Base-by-base conservation (phyloP, 1,139 yeast species). In the Saccharomyces uvarum region DNA sequence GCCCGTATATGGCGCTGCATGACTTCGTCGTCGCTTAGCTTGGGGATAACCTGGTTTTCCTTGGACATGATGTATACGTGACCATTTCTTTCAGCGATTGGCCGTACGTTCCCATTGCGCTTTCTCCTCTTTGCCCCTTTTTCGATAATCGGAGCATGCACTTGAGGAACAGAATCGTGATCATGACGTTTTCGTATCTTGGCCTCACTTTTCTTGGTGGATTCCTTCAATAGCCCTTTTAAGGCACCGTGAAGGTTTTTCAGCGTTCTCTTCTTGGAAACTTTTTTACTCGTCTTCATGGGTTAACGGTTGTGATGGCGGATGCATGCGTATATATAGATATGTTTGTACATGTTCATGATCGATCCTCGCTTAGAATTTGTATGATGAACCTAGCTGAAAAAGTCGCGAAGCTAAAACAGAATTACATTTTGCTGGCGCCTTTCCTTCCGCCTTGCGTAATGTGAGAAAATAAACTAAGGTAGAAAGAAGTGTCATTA, bases 211-310 rank as follows among this genome's bases (percentile, higher is more conserved):
- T 29, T 21, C 26, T 48, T 26, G 50, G n/a, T 21, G 41, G 47
- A 38, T 19, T 52, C 53, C 24, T 51, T 54, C 38, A 65, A 51
- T 47, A 66, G 53, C 19, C 62, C 60, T 53, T 55, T 58, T 33
- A 66, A 38, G 4, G 68, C 69, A 2, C 66, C 63, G 46, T 62
- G 64, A 8, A 66, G 58, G 46, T 52, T 61, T 50, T 51, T 55
- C 29, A 63, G 52, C 7, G 51, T 53, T 28, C 57, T 48, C 44
- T 53, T 58, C 51, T 53, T 61, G 6, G 28, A 41, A 11, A 75
- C 82, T 54, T 74, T 82, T 32, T 61, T 77, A 41, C 73, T 79
- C 2, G 44, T 38, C 19, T 16, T 38, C 44, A 38, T 38, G 24
- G 9, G 11, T 16, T 11, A 3, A 21, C 5, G 11, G 11, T 16